Evolutionary conservation across 129 eudicot genomes (phyloP).

Genomic region (Flaveria robusta): DNA sequence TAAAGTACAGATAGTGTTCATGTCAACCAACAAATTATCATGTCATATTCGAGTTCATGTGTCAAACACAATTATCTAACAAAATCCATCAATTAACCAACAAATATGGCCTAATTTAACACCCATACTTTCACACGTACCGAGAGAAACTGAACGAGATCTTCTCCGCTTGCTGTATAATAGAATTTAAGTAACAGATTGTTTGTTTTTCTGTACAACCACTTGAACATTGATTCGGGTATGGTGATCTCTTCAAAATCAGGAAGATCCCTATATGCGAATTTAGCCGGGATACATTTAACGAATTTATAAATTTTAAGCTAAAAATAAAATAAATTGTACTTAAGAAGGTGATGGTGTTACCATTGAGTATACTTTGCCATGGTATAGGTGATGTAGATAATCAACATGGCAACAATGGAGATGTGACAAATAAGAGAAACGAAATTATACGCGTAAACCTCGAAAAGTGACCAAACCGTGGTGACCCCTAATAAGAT

Average conservation of each 20-base stretch:
- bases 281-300: background rate
- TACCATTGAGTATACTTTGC: slow-evolving; percentile 65
- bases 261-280: slow-evolving; percentile 58
- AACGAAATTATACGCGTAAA: slow-evolving; percentile 64
- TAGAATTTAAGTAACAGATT: slow-evolving; percentile 48
- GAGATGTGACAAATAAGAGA: slow-evolving; percentile 62
- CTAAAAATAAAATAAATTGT: background rate
- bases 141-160: slow-evolving; percentile 53
- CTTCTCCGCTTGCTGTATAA: slow-evolving; percentile 67
- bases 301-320: background rate
- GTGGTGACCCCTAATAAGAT: slow-evolving; percentile 52
- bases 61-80: too few relatives aligned
- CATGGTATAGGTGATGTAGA: slow-evolving; percentile 59
- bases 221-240: slow-evolving; percentile 60
- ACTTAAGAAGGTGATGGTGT: background rate
- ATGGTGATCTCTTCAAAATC: slow-evolving; percentile 49
- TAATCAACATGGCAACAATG: slow-evolving; percentile 51
- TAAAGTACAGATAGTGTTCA: too few relatives aligned
- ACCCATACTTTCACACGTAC: slow-evolving; percentile 35
- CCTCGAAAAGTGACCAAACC: slow-evolving; percentile 77
- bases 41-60: too few relatives aligned
- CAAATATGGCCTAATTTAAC: too few relatives aligned
- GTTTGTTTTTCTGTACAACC: slow-evolving; percentile 55
- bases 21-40: too few relatives aligned
- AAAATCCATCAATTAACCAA: too few relatives aligned